Percentiles rank a stretch among this genome's conserved stretches.
These are phyloP conservation scores for Cutaneotrichosporon sp. DNA, from an alignment of 1,284 basidiomycete genomes.

Conservation along the genomic window DNA sequence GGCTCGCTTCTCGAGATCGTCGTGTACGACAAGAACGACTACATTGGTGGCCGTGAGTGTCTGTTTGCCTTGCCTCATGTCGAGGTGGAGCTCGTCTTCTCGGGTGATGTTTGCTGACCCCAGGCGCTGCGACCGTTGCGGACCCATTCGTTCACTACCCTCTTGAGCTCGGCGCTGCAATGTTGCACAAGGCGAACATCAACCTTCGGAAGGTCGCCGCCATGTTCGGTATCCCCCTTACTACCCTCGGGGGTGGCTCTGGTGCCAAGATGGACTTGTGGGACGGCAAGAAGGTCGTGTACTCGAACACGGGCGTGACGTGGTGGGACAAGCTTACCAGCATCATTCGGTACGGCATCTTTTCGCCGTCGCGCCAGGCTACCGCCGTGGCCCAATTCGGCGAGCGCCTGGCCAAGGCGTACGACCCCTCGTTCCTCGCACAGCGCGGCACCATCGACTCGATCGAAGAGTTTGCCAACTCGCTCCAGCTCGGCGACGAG, in stretches of 20 bases:
- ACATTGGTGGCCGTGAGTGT: slow-evolving; percentile 79
- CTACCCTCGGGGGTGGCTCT: not conserved
- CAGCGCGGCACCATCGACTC: slow-evolving; percentile 32
- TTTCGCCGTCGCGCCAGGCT: not conserved
- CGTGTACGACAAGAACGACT: slow-evolving; percentile 72
- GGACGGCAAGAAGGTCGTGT: slow-evolving; percentile 2
- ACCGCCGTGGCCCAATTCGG: not conserved
- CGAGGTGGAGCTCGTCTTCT: no score
- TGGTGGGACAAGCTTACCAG: not conserved
- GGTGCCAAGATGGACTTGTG: not conserved
- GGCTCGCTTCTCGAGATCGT: slow-evolving; percentile 69
- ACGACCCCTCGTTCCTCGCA: slow-evolving; percentile 37
- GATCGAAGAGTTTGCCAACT: slow-evolving; percentile 43
- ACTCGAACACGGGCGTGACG: not conserved
- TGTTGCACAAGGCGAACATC: slow-evolving; percentile 80
- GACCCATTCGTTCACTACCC: no score
- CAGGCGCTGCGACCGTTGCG: not conserved
- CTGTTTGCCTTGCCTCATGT: no score
- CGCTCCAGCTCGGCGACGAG: slow-evolving; percentile 43
- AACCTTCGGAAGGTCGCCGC: slow-evolving; percentile 74
- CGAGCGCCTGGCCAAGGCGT: slow-evolving; percentile 24
- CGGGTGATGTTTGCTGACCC: not conserved
- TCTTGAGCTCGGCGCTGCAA: slow-evolving; percentile 80
- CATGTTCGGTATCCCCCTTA: not conserved
- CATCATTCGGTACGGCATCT: not conserved